Conservation (phyloP, 202 grass and related monocot genomes). For the Schoenoplectus tabernaemontani region DNA sequence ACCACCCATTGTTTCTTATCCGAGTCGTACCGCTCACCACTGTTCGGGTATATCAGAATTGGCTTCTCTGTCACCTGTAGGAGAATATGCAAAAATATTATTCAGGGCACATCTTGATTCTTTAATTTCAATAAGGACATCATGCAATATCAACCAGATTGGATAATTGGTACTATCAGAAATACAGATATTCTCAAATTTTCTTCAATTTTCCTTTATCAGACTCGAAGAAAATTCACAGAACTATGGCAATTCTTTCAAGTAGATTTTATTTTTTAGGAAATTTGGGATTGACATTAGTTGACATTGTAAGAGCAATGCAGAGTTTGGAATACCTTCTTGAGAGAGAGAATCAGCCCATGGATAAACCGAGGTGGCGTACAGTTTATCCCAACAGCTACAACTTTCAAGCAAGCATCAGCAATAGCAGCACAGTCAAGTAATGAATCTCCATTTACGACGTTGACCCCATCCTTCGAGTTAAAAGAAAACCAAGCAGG, state of each 20-base stretch:
- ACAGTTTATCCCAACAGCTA: constrained; percentile 91
- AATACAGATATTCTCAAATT: neutral
- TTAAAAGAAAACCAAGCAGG: constrained; percentile 97
- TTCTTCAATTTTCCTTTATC: neutral
- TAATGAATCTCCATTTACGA: constrained; percentile 78
- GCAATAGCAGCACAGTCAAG: constrained; percentile 66
- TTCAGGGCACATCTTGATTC: neutral
- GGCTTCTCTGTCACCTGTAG: constrained; percentile 79
- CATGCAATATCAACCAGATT: constrained; percentile 3
- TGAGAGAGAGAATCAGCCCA: constrained; percentile 55
- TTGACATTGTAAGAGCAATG: neutral
- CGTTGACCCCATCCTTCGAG: constrained; percentile 78
- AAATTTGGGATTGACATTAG: neutral
- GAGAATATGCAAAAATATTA: neutral
- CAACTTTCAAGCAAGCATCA: constrained; percentile 55
- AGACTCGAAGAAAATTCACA: neutral
- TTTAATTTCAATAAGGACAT: neutral
- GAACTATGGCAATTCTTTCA: neutral
- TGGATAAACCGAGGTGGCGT: constrained; percentile 94
- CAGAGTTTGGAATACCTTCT: constrained; percentile 46
- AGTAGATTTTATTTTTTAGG: neutral
- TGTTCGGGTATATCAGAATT: constrained; percentile 97
- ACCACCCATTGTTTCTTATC: constrained; percentile 97
- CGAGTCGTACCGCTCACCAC: constrained; percentile 88
- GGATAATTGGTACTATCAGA: neutral